A percentile compares a stretch with the other conserved stretches of the same genome.
These are phyloP conservation scores for Cutaneotrichosporon mucoides DNA, from an alignment of 1,284 basidiomycete species.

Conservation along the genomic window DNA sequence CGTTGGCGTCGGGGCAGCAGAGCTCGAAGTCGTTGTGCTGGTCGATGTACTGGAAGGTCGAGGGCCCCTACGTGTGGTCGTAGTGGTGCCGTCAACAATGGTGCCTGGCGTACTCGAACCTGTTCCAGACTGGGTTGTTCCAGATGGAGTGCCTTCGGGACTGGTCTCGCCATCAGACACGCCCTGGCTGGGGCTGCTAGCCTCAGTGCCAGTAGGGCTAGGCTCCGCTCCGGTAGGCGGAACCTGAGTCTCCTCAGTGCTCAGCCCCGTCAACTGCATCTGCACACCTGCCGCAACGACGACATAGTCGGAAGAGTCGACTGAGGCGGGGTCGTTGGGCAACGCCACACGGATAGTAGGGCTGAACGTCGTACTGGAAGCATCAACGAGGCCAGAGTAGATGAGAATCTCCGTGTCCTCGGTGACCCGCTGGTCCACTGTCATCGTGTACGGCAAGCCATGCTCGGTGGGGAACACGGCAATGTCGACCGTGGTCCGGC, in stretches of 20 bases:
- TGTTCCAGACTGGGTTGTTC: neutral
- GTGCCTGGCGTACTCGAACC: too few species aligned
- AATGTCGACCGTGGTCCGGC: constrained; percentile 76
- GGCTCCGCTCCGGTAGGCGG: constrained; percentile 1
- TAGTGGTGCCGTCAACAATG: too few species aligned
- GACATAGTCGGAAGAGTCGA: constrained; percentile 64
- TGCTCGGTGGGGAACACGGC: constrained; percentile 73
- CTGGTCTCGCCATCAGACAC: too few species aligned
- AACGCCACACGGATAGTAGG: constrained; percentile 70
- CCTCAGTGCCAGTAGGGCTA: too few species aligned
- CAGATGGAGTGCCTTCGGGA: too few species aligned
- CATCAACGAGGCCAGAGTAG: constrained; percentile 77
- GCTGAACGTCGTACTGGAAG: constrained; percentile 63
- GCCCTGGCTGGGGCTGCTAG: too few species aligned
- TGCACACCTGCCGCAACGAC: constrained; percentile 77
- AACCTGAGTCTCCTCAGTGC: too few species aligned
- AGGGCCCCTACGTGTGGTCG: too few species aligned
- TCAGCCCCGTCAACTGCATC: constrained; percentile 58
- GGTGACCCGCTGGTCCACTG: constrained; percentile 68
- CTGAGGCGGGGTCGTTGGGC: constrained; percentile 59
- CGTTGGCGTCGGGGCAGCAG: constrained; percentile 6
- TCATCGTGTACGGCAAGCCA: constrained; percentile 61
- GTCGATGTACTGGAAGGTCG: too few species aligned
- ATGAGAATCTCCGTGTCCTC: constrained; percentile 62
- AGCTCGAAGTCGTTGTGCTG: neutral